These are phyloP conservation scores for Plasmodium billcollinsi DNA, from an alignment of 169 alveolate species.

Conservation along the genomic window DNA sequence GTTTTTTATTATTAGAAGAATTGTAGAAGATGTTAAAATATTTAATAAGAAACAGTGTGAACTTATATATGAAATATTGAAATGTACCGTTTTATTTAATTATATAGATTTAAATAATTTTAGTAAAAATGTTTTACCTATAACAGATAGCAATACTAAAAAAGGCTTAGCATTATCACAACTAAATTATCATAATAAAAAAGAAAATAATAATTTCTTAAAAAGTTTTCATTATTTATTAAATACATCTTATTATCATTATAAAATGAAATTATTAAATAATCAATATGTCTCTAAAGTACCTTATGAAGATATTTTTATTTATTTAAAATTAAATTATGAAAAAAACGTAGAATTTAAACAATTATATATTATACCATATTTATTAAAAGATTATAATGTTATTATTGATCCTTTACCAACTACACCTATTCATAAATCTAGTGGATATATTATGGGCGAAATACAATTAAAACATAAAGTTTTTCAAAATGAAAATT, in stretches of 20 bases:
- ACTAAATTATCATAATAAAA: background rate
- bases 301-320: constrained; percentile 73
- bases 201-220: constrained; percentile 27
- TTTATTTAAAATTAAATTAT: constrained; percentile 62
- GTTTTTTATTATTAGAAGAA: constrained; percentile 71
- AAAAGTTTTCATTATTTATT: constrained; percentile 58
- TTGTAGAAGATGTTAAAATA: constrained; percentile 63
- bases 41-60: constrained; percentile 73
- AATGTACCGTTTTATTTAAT: constrained; percentile 54
- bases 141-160: background rate
- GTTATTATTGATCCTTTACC: constrained; percentile 75
- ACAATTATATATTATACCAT: constrained; percentile 63
- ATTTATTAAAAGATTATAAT: constrained; percentile 50
- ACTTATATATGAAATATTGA: constrained; percentile 63
- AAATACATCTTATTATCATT: constrained; percentile 62
- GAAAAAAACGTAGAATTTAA: constrained; percentile 71
- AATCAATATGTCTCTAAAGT: constrained; percentile 59
- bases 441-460: constrained; percentile 73
- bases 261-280: constrained; percentile 61
- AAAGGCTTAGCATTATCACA: background rate
- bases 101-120: constrained; percentile 64
- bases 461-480: constrained; percentile 75
- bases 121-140: background rate
- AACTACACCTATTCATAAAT: constrained; percentile 67
- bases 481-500: constrained; percentile 69